Conservation (phyloP, 352 stramenopile species). For the Sclerospora graminicola region DNA sequence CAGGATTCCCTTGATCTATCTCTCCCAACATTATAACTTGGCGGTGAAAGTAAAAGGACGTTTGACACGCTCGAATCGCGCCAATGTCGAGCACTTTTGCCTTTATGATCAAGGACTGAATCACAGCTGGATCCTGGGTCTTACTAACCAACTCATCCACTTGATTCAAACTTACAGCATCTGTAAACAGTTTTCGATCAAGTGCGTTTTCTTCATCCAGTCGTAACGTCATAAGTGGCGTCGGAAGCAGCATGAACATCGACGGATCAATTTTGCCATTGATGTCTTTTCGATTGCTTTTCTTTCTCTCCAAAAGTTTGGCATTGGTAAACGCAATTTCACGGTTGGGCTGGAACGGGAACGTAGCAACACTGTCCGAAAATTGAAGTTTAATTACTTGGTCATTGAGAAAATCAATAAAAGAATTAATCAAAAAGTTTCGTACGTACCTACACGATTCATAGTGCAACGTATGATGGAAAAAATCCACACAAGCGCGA, state of each 20-base stretch:
- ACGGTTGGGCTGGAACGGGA: conserved; percentile 31
- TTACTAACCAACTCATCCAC: conserved; percentile 17
- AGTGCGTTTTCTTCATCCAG: conserved; percentile 14
- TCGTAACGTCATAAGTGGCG: conserved; percentile 22
- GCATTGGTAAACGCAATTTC: conserved; percentile 42
- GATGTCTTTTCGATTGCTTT: conserved; percentile 5
- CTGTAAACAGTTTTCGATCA: conserved; percentile 17
- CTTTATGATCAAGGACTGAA: conserved; percentile 30
- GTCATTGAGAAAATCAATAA: neutral
- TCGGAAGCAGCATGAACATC: conserved; percentile 31
- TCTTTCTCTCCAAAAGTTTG: conserved; percentile 45
- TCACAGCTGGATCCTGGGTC: conserved; percentile 10
- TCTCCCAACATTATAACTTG: conserved; percentile 58
- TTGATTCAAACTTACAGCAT: conserved; percentile 17
- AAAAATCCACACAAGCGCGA: no score
- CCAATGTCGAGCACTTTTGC: conserved; percentile 52
- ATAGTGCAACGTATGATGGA: no score
- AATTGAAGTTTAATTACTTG: neutral
- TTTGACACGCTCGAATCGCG: conserved; percentile 51
- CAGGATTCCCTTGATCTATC: conserved; percentile 1
- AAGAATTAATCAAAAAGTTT: neutral
- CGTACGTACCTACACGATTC: conserved; percentile 12
- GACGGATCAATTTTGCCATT: neutral
- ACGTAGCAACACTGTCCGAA: conserved; percentile 12
- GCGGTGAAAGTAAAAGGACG: conserved; percentile 38